Percentiles rank a stretch among this genome's conserved stretches.
Conservation (phyloP, 2,329 filamentous ascomycete genomes). For the Apiospora hydei region DNA sequence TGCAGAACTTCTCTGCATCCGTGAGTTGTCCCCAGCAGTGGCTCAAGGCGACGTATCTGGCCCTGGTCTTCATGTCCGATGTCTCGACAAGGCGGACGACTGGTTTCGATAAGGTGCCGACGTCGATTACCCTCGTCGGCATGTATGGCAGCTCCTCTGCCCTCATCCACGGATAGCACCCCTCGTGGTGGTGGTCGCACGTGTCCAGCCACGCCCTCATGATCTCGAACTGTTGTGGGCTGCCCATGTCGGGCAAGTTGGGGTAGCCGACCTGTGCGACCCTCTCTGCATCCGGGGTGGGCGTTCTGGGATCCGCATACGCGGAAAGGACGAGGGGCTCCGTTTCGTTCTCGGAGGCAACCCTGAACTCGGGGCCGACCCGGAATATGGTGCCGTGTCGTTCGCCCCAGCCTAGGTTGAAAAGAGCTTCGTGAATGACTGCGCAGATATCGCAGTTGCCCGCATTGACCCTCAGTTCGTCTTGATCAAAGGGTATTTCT, state of each 20-base stretch:
- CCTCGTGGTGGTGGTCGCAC: background rate
- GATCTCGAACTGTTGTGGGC: background rate
- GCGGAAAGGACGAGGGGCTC: background rate
- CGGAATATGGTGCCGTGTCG: background rate
- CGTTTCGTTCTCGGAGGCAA: background rate
- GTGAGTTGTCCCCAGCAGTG: slow-evolving; percentile 25
- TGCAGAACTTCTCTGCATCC: background rate
- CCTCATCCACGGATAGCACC: background rate
- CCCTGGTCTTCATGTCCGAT: no score
- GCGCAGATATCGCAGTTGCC: background rate
- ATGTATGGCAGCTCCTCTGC: background rate
- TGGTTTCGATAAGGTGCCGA: background rate
- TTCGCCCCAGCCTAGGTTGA: background rate
- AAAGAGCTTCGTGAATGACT: background rate
- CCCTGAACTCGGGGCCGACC: background rate
- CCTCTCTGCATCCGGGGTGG: background rate
- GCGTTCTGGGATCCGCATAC: background rate
- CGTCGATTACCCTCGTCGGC: slow-evolving; percentile 30
- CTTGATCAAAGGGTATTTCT: background rate
- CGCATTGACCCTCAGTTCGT: background rate
- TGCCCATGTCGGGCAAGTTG: background rate
- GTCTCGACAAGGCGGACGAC: slow-evolving; percentile 15
- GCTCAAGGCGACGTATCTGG: slow-evolving; percentile 22
- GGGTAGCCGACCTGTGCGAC: background rate
- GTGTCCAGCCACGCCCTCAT: background rate